These are phyloP conservation scores for Stellera chamaejasme DNA, from an alignment of 345 rosid species.

Conservation along the genomic window DNA sequence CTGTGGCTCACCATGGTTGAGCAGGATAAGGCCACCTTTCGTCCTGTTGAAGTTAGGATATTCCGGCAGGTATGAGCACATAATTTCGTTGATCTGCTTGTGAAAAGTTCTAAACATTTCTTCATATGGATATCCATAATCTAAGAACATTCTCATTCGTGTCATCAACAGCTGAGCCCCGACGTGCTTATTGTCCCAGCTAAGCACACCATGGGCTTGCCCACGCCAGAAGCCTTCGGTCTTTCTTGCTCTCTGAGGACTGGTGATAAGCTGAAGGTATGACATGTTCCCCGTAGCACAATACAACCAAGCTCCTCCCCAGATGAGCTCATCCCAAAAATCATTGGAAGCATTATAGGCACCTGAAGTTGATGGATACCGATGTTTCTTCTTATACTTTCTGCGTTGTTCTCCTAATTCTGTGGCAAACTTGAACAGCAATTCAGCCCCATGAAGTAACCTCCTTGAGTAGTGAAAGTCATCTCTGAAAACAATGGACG, in stretches of 20 bases:
- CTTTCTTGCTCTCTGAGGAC: constrained; percentile 67
- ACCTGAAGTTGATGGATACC: not conserved
- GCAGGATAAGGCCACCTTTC: constrained; percentile 70
- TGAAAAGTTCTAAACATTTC: constrained; percentile 83
- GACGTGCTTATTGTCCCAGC: constrained; percentile 98
- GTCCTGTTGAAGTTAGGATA: constrained; percentile 66
- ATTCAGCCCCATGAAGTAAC: not conserved
- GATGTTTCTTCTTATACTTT: not conserved
- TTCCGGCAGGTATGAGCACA: constrained; percentile 68
- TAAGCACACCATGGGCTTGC: constrained; percentile 74
- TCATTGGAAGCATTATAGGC: not conserved
- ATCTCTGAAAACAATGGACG: not conserved
- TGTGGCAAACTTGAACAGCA: not conserved
- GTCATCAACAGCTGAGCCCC: constrained; percentile 48
- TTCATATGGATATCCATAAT: constrained; percentile 92
- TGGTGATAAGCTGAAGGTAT: constrained; percentile 71
- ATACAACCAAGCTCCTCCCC: constrained; percentile 97
- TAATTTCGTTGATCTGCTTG: constrained; percentile 67
- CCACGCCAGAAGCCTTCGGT: constrained; percentile 96
- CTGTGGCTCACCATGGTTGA: constrained; percentile 91
- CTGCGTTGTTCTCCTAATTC: not conserved
- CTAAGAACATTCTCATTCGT: constrained; percentile 62
- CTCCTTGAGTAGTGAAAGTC: not conserved
- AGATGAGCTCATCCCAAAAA: constrained; percentile 89
- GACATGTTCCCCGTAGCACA: constrained; percentile 91